Evolutionary conservation across 345 rosid genomes (phyloP).

Genomic region (Syzygium jambos): DNA sequence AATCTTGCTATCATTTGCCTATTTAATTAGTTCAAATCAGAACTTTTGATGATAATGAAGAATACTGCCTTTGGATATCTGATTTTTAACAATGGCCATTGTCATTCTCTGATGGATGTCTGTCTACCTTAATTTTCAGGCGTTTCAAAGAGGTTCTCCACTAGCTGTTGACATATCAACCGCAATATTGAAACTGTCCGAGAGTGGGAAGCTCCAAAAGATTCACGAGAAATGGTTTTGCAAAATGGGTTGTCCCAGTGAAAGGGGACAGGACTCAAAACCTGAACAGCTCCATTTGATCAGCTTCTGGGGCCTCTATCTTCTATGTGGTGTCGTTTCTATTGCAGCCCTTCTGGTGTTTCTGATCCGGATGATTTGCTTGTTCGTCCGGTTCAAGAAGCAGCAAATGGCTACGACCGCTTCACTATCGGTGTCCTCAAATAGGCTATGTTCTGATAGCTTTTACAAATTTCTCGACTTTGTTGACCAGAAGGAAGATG

Average conservation of each 20-base stretch:
- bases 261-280: constrained; percentile 13
- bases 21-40: not conserved
- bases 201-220: constrained; percentile 53
- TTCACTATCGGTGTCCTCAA: constrained; percentile 7
- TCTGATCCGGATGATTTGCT: constrained; percentile 37
- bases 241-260: constrained; percentile 34
- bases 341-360: constrained; percentile 39
- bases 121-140: constrained; percentile 21
- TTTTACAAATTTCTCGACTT: constrained; percentile 50
- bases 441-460: constrained; percentile 20
- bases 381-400: constrained; percentile 41
- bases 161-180: constrained; percentile 77
- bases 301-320: constrained; percentile 84
- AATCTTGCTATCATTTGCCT: not conserved
- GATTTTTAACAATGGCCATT: not conserved
- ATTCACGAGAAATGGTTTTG: constrained; percentile 65
- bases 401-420: constrained; percentile 16
- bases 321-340: constrained; percentile 40
- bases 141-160: constrained; percentile 65
- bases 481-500: constrained; percentile 81
- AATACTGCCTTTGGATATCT: not conserved
- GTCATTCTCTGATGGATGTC: not conserved
- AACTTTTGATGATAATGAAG: not conserved
- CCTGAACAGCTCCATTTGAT: constrained; percentile 46
- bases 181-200: constrained; percentile 74